phyloP scores from a whole-genome alignment of 2,329 filamentous ascomycete species.

The Rutstroemia sp. region DNA sequence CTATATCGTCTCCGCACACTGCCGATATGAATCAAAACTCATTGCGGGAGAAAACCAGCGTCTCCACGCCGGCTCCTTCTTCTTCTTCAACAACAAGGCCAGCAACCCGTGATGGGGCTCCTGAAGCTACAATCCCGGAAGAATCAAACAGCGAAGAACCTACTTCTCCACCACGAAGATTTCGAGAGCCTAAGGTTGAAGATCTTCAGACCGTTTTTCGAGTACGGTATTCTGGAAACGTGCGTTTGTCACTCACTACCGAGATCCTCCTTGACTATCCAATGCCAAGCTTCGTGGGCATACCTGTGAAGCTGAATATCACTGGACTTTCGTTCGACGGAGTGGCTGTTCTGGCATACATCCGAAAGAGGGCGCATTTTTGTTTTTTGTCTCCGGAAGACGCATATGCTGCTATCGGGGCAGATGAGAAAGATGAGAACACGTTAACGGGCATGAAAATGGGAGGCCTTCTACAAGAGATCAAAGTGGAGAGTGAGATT shows the following conservation, averaged over 20 bases:
- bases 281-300: slow-evolving; percentile 95
- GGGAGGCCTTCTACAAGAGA: slow-evolving; percentile 81
- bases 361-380: slow-evolving; percentile 82
- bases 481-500: slow-evolving; percentile 95
- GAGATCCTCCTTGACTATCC: slow-evolving; percentile 96
- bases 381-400: slow-evolving; percentile 93
- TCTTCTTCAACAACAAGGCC: slow-evolving; percentile 48
- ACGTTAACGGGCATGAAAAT: slow-evolving; percentile 37
- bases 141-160: slow-evolving; percentile 27
- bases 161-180: slow-evolving; percentile 40
- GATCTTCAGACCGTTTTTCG: slow-evolving; percentile 91
- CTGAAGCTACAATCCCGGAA: slow-evolving; percentile 23
- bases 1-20: slow-evolving; percentile 27
- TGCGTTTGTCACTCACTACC: slow-evolving; percentile 82
- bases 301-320: slow-evolving; percentile 89
- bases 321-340: slow-evolving; percentile 94
- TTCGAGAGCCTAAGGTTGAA: slow-evolving; percentile 69
- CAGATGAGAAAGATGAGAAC: slow-evolving; percentile 23
- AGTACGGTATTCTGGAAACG: slow-evolving; percentile 80
- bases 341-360: slow-evolving; percentile 85
- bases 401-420: slow-evolving; percentile 60
- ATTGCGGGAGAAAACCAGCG: slow-evolving; percentile 52
- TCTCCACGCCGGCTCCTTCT: slow-evolving; percentile 53
- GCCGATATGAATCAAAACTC: slow-evolving; percentile 32
- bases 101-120: slow-evolving; percentile 45